Conservation (phyloP, 305 asterid genomes). For the Fraxinus nigra region DNA sequence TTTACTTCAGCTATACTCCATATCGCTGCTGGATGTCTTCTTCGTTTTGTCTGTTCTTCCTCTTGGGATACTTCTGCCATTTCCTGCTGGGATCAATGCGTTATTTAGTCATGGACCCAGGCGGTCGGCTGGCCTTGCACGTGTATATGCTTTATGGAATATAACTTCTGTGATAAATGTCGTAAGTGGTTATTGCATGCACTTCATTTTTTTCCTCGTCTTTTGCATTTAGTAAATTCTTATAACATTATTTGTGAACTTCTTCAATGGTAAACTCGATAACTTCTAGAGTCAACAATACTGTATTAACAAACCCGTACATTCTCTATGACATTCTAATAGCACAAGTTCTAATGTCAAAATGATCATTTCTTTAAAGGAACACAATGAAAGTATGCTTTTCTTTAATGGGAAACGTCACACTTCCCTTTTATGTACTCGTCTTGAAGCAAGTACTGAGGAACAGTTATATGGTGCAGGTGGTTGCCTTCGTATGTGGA, state of each 20-base stretch:
- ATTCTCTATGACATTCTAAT: neutral
- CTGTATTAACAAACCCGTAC: slow-evolving; percentile 1
- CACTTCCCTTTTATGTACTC: neutral
- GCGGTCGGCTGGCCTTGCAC: slow-evolving; percentile 82
- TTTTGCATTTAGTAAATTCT: neutral
- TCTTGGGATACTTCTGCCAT: slow-evolving; percentile 76
- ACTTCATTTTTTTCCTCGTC: slow-evolving; percentile 3
- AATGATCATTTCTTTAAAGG: neutral
- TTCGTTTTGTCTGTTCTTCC: slow-evolving; percentile 73
- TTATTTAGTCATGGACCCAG: slow-evolving; percentile 82
- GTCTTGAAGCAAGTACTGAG: neutral
- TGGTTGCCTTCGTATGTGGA: slow-evolving; percentile 70
- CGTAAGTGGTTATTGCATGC: slow-evolving; percentile 45
- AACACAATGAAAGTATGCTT: neutral
- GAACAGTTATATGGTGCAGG: slow-evolving; percentile 38
- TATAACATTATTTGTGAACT: neutral
- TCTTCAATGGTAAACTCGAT: neutral
- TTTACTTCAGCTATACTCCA: slow-evolving; percentile 79
- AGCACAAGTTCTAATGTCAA: neutral
- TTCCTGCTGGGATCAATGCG: slow-evolving; percentile 88
- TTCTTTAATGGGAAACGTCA: neutral
- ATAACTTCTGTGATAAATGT: slow-evolving; percentile 70
- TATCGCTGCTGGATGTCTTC: slow-evolving; percentile 57
- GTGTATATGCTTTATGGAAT: slow-evolving; percentile 85
- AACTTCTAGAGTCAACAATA: neutral